Percentiles rank a stretch among this genome's conserved stretches.
These are phyloP conservation scores for Apiospora arundinis DNA, from an alignment of 2,329 filamentous ascomycete genomes.

Conservation along the genomic window DNA sequence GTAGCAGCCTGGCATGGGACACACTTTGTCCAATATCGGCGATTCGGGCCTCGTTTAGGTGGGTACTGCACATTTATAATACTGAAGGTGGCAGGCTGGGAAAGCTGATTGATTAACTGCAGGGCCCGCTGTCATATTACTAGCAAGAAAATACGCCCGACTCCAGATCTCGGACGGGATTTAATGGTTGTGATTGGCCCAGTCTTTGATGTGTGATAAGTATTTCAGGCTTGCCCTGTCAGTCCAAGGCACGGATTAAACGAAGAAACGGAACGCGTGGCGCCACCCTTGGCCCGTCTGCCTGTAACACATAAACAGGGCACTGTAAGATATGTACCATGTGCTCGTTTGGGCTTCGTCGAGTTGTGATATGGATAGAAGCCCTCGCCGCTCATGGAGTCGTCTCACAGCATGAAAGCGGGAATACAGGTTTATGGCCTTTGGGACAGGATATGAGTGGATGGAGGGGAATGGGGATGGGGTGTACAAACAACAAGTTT, in stretches of 20 bases:
- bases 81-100: not conserved
- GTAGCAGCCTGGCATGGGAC: not conserved
- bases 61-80: not conserved
- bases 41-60: conserved; percentile 9
- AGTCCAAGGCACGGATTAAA: not conserved
- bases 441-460: not conserved
- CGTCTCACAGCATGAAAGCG: not conserved
- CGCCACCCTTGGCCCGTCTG: not conserved
- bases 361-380: not conserved
- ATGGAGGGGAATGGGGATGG: not conserved
- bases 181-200: not conserved
- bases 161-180: not conserved
- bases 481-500: not conserved
- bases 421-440: not conserved
- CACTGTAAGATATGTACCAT: not conserved
- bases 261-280: conserved; percentile 5
- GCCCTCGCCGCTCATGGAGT: not conserved
- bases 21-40: not conserved
- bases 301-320: too few species aligned
- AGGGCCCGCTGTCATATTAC: conserved; percentile 1
- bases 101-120: conserved; percentile 14
- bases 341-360: not conserved
- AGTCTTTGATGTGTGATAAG: not conserved
- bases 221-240: not conserved
- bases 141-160: not conserved